Percentiles rank a stretch among this genome's conserved stretches.
phyloP scores from a whole-genome alignment of 2,329 filamentous ascomycete species.

The Orbilia ellipsospora region DNA sequence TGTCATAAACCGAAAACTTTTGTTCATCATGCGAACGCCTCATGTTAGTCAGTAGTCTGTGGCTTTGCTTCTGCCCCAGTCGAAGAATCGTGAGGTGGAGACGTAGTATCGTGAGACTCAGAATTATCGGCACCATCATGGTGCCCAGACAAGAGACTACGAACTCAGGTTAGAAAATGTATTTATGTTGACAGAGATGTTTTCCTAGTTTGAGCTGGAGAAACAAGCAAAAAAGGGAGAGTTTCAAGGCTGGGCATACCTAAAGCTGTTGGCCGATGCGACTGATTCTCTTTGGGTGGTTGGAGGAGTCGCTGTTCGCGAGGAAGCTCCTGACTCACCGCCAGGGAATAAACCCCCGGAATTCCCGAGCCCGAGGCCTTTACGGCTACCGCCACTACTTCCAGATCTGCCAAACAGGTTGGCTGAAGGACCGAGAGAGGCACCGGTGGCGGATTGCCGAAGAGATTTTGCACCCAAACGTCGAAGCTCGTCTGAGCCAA shows the following conservation, averaged over 20 bases:
- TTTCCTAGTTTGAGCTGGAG: background rate
- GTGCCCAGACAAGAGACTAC: constrained; percentile 34
- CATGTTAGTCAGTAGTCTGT: constrained; percentile 32
- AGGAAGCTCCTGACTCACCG: constrained; percentile 88
- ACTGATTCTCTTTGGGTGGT: constrained; percentile 70
- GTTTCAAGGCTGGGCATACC: constrained; percentile 70
- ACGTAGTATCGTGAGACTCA: constrained; percentile 51
- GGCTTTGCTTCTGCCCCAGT: constrained; percentile 29
- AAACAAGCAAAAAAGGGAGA: constrained; percentile 56
- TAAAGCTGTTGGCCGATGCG: constrained; percentile 88
- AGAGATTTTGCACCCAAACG: constrained; percentile 77
- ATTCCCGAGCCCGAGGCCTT: constrained; percentile 78
- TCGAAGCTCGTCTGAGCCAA: constrained; percentile 90
- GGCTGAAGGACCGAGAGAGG: constrained; percentile 80
- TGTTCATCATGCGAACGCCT: constrained; percentile 12
- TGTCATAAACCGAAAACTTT: constrained; percentile 44
- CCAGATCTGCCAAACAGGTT: constrained; percentile 95
- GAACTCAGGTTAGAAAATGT: constrained; percentile 1
- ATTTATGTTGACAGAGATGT: constrained; percentile 30
- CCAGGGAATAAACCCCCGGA: constrained; percentile 74
- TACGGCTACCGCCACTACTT: constrained; percentile 68
- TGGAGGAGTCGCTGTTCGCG: constrained; percentile 88
- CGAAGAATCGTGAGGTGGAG: constrained; percentile 27
- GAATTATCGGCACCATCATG: constrained; percentile 53
- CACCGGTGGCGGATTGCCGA: constrained; percentile 71